Conservation (phyloP, 2,329 filamentous ascomycete species). For the Xylariales sp. region DNA sequence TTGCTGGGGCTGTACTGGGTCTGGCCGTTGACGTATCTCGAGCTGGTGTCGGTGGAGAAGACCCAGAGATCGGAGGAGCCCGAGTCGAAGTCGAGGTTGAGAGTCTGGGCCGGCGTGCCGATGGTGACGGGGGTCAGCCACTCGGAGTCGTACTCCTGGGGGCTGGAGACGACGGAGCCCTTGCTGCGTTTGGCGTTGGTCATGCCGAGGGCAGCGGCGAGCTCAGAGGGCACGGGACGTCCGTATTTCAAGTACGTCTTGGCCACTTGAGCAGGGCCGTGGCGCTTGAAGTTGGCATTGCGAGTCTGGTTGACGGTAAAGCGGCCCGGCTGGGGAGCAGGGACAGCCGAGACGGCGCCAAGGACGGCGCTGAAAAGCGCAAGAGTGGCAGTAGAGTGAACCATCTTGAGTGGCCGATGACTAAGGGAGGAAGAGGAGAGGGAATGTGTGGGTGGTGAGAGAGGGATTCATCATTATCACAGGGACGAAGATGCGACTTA, state of each 20-base stretch:
- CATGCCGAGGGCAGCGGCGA: conserved; percentile 32
- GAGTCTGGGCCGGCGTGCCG: conserved; percentile 43
- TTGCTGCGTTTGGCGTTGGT: conserved; percentile 32
- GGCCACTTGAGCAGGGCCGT: conserved; percentile 38
- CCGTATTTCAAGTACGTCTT: conserved; percentile 43
- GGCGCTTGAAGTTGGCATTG: conserved; percentile 39
- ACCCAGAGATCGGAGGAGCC: conserved; percentile 49
- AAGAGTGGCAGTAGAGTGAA: conserved; percentile 30
- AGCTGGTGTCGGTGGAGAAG: conserved; percentile 40
- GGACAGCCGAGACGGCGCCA: conserved; percentile 36
- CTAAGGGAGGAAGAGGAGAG: conserved; percentile 10
- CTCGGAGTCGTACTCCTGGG: conserved; percentile 39
- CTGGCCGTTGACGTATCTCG: conserved; percentile 39
- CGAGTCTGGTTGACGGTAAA: conserved; percentile 39
- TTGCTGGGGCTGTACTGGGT: conserved; percentile 40
- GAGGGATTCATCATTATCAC: conserved; percentile 7
- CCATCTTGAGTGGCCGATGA: conserved; percentile 32
- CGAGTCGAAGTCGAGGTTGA: conserved; percentile 47
- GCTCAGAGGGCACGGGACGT: conserved; percentile 32
- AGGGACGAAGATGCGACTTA: conserved; percentile 24
- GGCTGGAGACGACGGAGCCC: conserved; percentile 31
- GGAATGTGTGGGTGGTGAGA: conserved; percentile 19
- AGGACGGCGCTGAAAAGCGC: conserved; percentile 37
- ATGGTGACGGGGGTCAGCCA: conserved; percentile 45
- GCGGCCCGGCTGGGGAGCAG: conserved; percentile 31